phyloP scores from a whole-genome alignment of 2,329 filamentous ascomycete species.

The Aspergillus jensenii region DNA sequence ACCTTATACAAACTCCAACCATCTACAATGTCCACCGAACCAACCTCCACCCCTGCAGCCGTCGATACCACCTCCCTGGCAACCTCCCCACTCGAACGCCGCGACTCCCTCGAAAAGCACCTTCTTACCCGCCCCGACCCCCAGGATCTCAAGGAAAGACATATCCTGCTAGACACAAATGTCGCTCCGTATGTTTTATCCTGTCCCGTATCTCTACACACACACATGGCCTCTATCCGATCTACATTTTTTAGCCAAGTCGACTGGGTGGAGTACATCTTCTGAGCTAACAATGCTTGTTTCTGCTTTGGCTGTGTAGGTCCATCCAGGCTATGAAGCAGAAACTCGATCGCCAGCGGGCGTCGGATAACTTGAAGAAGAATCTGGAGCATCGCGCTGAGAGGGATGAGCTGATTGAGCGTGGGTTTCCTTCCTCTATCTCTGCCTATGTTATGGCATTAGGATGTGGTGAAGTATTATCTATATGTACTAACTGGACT shows the following conservation, averaged over 20 bases:
- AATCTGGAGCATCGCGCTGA: conserved; percentile 64
- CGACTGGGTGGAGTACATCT: no score
- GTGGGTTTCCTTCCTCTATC: conserved; percentile 49
- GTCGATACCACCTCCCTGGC: conserved; percentile 62
- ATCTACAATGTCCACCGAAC: conserved; percentile 1
- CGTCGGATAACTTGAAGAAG: conserved; percentile 64
- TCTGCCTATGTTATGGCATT: not conserved
- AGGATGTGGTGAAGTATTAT: not conserved
- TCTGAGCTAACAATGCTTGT: not conserved
- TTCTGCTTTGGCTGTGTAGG: conserved; percentile 33
- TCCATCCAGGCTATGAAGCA: conserved; percentile 62
- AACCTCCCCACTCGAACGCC: conserved; percentile 49
- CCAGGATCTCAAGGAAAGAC: conserved; percentile 66
- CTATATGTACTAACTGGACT: not conserved
- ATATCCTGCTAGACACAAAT: conserved; percentile 67
- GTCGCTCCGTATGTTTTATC: conserved; percentile 60
- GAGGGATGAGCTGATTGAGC: conserved; percentile 74
- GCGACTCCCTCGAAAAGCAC: conserved; percentile 71
- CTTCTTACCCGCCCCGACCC: conserved; percentile 67
- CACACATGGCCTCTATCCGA: not conserved
- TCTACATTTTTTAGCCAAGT: no score
- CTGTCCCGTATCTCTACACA: no score
- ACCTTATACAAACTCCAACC: not conserved
- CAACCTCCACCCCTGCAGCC: conserved; percentile 17
- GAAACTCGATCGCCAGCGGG: conserved; percentile 65